Percentiles rank a stretch among this genome's conserved stretches.
These are phyloP conservation scores for Cryptococcus neoformans DNA, from an alignment of 1,284 basidiomycete species.

Conservation along the genomic window DNA sequence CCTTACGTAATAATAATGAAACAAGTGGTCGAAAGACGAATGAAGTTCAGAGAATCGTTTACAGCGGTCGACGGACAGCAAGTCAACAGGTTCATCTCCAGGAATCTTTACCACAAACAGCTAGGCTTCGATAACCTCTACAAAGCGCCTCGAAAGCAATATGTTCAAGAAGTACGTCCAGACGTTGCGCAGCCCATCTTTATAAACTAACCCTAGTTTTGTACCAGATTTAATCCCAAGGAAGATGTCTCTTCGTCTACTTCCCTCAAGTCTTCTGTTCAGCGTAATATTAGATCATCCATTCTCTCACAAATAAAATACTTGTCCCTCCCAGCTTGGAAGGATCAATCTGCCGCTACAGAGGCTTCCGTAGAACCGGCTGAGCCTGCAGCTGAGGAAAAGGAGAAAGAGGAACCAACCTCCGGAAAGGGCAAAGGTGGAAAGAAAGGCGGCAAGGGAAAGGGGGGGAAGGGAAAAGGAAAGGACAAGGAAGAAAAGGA, in stretches of 20 bases:
- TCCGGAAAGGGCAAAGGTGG: conserved; percentile 32
- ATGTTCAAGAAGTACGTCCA: conserved; percentile 1
- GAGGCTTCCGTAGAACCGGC: not conserved
- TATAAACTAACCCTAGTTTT: not conserved
- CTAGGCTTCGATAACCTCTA: too few relatives aligned
- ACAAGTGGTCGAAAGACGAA: too few relatives aligned
- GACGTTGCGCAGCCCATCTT: not conserved
- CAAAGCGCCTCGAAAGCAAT: not conserved
- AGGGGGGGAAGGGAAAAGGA: conserved; percentile 38
- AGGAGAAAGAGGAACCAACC: conserved; percentile 13
- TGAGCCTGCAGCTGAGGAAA: conserved; percentile 4
- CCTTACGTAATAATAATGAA: too few relatives aligned
- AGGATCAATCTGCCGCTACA: conserved; percentile 18
- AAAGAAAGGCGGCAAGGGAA: conserved; percentile 31
- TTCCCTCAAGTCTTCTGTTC: conserved; percentile 92
- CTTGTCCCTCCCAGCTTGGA: conserved; percentile 44
- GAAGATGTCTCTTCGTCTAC: conserved; percentile 89
- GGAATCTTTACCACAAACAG: too few relatives aligned
- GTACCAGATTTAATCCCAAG: conserved; percentile 70
- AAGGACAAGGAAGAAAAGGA: conserved; percentile 28
- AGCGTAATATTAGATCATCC: conserved; percentile 77
- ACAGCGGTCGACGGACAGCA: too few relatives aligned
- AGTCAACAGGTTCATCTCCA: too few relatives aligned
- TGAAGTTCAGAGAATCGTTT: too few relatives aligned
- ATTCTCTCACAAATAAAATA: conserved; percentile 84